Percentiles rank a stretch among this genome's conserved stretches.
These are phyloP conservation scores for Cenchrus americanus DNA, from an alignment of 176 grass and related monocot genomes.

Conservation along the genomic window DNA sequence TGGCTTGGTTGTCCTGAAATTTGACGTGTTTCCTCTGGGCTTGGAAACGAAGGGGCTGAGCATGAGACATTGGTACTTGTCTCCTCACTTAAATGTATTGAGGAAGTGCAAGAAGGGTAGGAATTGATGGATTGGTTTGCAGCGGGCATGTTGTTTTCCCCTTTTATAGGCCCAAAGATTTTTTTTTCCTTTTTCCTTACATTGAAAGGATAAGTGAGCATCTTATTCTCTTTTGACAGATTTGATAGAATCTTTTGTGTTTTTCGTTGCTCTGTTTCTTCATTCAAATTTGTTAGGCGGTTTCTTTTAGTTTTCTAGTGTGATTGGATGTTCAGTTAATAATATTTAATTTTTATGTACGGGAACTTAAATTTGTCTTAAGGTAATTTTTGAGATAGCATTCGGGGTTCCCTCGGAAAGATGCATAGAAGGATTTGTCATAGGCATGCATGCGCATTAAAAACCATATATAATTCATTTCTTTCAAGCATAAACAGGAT, in stretches of 20 bases:
- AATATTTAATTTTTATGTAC: neutral
- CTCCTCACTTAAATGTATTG: constrained; percentile 26
- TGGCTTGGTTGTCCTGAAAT: constrained; percentile 44
- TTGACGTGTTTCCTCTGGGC: constrained; percentile 36
- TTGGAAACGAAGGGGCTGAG: constrained; percentile 20
- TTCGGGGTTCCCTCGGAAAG: neutral
- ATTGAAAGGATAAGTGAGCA: constrained; percentile 34
- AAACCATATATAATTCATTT: constrained; percentile 7
- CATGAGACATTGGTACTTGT: constrained; percentile 39
- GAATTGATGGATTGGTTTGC: constrained; percentile 7
- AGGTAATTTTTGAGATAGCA: neutral
- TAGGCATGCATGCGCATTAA: neutral
- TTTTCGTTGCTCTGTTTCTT: constrained; percentile 17
- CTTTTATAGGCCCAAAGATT: constrained; percentile 57
- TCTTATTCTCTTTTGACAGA: constrained; percentile 45
- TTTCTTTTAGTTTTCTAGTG: neutral
- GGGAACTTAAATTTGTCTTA: neutral
- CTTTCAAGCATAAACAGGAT: neutral
- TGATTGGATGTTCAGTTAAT: neutral
- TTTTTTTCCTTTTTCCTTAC: neutral
- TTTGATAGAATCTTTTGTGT: neutral
- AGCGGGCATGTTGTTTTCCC: constrained; percentile 20
- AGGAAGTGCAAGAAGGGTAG: constrained; percentile 7
- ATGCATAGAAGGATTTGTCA: neutral
- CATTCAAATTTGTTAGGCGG: constrained; percentile 41